Evolutionary conservation across 2,329 filamentous ascomycete genomes (phyloP).

Genomic region (Venturia oleaginea): DNA sequence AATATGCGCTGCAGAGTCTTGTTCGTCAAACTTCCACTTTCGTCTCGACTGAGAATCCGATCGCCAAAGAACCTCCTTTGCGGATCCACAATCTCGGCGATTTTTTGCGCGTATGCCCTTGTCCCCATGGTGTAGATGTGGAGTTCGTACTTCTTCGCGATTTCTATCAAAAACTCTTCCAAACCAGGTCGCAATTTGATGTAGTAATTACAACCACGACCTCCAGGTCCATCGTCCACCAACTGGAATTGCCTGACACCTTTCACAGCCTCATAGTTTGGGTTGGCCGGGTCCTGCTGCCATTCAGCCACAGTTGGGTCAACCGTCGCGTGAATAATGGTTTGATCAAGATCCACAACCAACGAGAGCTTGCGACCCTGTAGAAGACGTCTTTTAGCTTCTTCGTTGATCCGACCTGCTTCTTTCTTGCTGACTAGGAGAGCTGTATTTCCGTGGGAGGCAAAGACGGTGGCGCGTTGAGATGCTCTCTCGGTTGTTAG

Average conservation of each 20-base stretch:
- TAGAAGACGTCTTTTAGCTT: conserved; percentile 75
- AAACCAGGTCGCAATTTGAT: conserved; percentile 93
- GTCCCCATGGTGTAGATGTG: conserved; percentile 99
- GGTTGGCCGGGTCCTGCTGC: conserved; percentile 79
- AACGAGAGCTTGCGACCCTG: conserved; percentile 76
- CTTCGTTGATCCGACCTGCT: conserved; percentile 72
- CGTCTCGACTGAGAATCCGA: conserved; percentile 89
- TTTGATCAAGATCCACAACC: conserved; percentile 95
- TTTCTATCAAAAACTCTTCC: conserved; percentile 65
- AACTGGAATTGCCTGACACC: conserved; percentile 85
- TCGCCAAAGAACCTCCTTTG: conserved; percentile 84
- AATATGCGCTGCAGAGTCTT: conserved; percentile 89
- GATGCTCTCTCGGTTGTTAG: conserved; percentile 71
- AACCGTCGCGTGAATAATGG: conserved; percentile 95
- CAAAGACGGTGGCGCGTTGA: conserved; percentile 83
- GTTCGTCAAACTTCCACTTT: conserved; percentile 85
- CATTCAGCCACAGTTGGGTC: conserved; percentile 94
- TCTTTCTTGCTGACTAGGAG: conserved; percentile 78
- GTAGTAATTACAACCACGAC: conserved; percentile 85
- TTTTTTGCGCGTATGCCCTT: conserved; percentile 85
- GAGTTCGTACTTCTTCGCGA: conserved; percentile 79
- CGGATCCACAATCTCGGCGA: conserved; percentile 88
- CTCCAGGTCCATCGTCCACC: conserved; percentile 69
- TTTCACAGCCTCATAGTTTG: conserved; percentile 84
- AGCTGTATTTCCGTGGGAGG: conserved; percentile 83